These are phyloP conservation scores for Hanseniaspora vineae DNA, from an alignment of 805 yeast species.

Conservation along the genomic window DNA sequence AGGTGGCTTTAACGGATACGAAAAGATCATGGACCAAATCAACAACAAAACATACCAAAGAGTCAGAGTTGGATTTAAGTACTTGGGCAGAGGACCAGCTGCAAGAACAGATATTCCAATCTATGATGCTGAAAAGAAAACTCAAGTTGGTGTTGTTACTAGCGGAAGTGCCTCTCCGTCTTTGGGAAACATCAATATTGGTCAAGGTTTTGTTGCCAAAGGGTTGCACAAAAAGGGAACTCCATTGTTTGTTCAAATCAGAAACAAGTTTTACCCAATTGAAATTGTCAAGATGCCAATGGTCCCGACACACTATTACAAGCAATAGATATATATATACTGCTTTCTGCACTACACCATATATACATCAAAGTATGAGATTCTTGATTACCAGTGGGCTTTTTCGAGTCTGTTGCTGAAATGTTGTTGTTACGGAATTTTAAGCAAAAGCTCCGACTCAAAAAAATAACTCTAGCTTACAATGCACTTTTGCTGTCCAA, in stretches of 20 bases:
- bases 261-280: constrained; percentile 75
- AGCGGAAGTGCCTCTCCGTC: constrained; percentile 59
- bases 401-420: no score
- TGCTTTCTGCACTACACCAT: no score
- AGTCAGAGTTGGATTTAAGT: constrained; percentile 59
- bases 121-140: constrained; percentile 40
- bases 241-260: constrained; percentile 55
- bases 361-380: no score
- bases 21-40: constrained; percentile 56
- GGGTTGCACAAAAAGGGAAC: constrained; percentile 64
- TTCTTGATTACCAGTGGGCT: no score
- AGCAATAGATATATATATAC: constrained; percentile 10
- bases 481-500: no score
- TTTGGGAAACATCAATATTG: constrained; percentile 63
- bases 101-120: constrained; percentile 74
- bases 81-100: constrained; percentile 69
- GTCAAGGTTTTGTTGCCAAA: constrained; percentile 78
- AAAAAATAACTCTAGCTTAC: no score
- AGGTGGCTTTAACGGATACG: constrained; percentile 62
- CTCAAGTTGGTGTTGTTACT: constrained; percentile 40
- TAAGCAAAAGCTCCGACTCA: no score
- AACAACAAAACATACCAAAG: constrained; percentile 44
- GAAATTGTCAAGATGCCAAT: constrained; percentile 75
- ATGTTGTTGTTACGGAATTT: no score
- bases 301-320: constrained; percentile 60